Base-by-base conservation (phyloP, 2,329 filamentous ascomycete genomes). In the Aureobasidium sp. region DNA sequence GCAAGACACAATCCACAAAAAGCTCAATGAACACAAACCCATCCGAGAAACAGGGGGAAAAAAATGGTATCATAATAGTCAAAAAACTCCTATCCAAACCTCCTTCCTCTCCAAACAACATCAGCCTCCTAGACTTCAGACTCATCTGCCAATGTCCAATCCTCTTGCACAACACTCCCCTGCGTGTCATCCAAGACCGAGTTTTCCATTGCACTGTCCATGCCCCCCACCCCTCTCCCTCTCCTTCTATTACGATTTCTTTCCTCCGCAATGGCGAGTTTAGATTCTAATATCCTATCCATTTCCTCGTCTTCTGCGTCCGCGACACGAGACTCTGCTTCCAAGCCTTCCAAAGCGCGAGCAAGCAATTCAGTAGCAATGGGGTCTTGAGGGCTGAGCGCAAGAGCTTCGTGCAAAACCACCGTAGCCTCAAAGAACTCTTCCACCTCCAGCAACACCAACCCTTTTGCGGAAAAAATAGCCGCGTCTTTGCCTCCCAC, bases 321-420 rank as follows among this genome's bases (percentile, higher is more conserved):
- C 77, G 72, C 84, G 78, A 71, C 62, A 64, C 76, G 22, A 1
- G 17, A 22, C 11, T 77, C 74, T 11, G 77, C 68, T 3, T 82
- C 80, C 42, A 85, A 82, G 72, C 88, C 84, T 31, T 84, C 82
- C 1, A 91, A 77, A 3, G 89, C 88, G 71, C 87, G 87, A 68
- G 84, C 86, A 36, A 94, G 77, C 55, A 94, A 76, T 71, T 94
- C 90, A 0, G 88, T 91, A 2, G 90, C 89, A 66, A 92, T 87
- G 5, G 88, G 85, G 70, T 94, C 90, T 74, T 94, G 90, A 0
- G 90, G 88, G 37, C 84, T 83, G 25, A 93, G 85, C 0, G 89
- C 88, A 17, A 94, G 80, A 1, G 90, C 90, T 76, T 97, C 90
- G 68, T 97, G 94, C 29, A 97, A 78, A 2, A 90, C 86, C 11